Evolutionary conservation across 225 moss, liverwort and hornwort genomes (phyloP).

Genomic region (Anthoceros angustus): DNA sequence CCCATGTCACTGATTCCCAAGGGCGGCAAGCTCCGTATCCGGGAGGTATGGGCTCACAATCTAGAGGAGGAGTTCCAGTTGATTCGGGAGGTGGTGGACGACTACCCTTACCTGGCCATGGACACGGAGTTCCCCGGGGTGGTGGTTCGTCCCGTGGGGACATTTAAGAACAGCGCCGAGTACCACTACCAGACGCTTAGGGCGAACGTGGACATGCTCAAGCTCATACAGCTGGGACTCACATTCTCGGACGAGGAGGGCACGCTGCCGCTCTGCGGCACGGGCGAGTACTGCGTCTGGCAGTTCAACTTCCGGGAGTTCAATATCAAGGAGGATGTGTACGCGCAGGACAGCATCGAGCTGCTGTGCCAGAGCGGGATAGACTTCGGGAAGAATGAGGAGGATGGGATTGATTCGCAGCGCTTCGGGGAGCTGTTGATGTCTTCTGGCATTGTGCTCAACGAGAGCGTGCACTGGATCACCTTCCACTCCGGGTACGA

Average conservation of each 20-base stretch:
- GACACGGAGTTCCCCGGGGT: constrained; percentile 99
- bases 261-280: constrained; percentile 73
- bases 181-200: constrained; percentile 87
- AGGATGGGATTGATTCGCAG: constrained; percentile 86
- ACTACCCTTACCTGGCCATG: constrained; percentile 94
- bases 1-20: constrained; percentile 44
- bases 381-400: constrained; percentile 87
- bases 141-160: constrained; percentile 88
- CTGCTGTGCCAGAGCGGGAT: constrained; percentile 83
- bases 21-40: constrained; percentile 88
- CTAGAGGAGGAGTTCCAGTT: constrained; percentile 97
- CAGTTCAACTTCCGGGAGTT: constrained; percentile 99
- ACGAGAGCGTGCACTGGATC: constrained; percentile 98
- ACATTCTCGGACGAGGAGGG: constrained; percentile 96
- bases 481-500: constrained; percentile 97
- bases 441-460: constrained; percentile 97
- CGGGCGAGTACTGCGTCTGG: constrained; percentile 83
- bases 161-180: constrained; percentile 92
- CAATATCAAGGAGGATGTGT: constrained; percentile 82
- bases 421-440: constrained; percentile 91
- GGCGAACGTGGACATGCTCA: constrained; percentile 98
- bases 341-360: constrained; percentile 97
- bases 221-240: constrained; percentile 95
- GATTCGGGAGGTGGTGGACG: constrained; percentile 97
- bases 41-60: constrained; percentile 99